Percentiles rank a stretch among this genome's conserved stretches.
phyloP scores from a whole-genome alignment of 2,329 filamentous ascomycete genomes.

The Colletotrichum caudatum region DNA sequence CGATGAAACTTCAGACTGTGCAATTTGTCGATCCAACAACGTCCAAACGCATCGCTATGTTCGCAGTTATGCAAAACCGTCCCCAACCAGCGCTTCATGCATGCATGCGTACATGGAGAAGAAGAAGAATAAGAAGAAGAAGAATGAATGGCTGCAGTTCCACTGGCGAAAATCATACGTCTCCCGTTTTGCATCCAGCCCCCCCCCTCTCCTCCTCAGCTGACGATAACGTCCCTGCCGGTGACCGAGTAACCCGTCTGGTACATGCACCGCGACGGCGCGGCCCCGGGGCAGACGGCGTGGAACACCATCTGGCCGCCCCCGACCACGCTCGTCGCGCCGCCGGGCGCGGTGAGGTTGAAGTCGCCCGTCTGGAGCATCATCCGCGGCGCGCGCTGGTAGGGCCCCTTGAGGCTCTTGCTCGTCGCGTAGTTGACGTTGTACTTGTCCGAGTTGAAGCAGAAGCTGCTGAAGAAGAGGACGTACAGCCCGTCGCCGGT shows the following conservation, averaged over 20 bases:
- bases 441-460: conserved; percentile 66
- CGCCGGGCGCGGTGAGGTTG: conserved; percentile 56
- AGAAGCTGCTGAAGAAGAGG: conserved; percentile 73
- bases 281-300: conserved; percentile 49
- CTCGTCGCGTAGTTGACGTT: conserved; percentile 71
- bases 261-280: conserved; percentile 52
- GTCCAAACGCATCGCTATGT: conserved; percentile 9
- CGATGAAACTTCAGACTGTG: conserved; percentile 12
- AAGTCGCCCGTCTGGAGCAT: conserved; percentile 54
- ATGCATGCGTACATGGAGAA: neutral
- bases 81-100: neutral
- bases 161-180: neutral
- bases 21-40: neutral
- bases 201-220: neutral
- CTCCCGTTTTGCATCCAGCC: neutral
- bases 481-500: conserved; percentile 64
- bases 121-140: neutral
- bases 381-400: conserved; percentile 48
- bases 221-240: conserved; percentile 38
- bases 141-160: neutral
- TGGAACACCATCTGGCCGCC: conserved; percentile 52
- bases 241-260: conserved; percentile 44
- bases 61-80: conserved; percentile 6
- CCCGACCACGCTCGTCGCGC: conserved; percentile 51
- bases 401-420: conserved; percentile 53